Percentiles rank a stretch among this genome's conserved stretches.
phyloP scores from a whole-genome alignment of 108 stramenopile genomes.

The Skeletonema grethae region DNA sequence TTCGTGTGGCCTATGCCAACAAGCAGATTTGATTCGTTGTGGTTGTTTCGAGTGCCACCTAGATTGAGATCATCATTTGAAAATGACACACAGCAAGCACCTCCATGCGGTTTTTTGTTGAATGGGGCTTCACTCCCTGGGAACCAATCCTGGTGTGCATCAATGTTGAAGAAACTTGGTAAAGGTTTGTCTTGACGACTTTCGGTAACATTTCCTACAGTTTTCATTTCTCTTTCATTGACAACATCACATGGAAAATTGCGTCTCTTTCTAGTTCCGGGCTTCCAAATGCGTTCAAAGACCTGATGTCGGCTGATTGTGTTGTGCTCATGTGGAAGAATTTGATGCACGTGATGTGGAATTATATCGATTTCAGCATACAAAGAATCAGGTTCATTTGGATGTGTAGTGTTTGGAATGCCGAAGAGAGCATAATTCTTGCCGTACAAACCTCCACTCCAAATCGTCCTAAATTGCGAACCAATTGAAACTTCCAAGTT shows the following conservation, averaged over 20 bases:
- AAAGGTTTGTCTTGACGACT: conserved; percentile 8
- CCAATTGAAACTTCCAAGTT: background rate
- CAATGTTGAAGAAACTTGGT: conserved; percentile 33
- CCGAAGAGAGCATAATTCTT: conserved; percentile 46
- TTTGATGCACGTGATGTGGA: conserved; percentile 38
- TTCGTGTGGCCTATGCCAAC: conserved; percentile 50
- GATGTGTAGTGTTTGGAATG: conserved; percentile 36
- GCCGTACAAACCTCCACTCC: conserved; percentile 31
- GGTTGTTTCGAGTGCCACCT: conserved; percentile 9
- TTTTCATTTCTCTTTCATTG: conserved; percentile 31
- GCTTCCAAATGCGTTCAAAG: conserved; percentile 44
- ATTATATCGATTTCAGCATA: conserved; percentile 38
- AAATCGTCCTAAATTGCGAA: conserved; percentile 35
- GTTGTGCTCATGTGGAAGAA: conserved; percentile 30
- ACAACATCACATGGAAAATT: conserved; percentile 26
- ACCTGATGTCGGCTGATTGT: conserved; percentile 8
- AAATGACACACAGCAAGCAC: conserved; percentile 45
- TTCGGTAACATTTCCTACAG: conserved; percentile 29
- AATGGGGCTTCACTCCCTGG: conserved; percentile 37
- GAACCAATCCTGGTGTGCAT: conserved; percentile 34
- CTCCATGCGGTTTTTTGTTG: conserved; percentile 40
- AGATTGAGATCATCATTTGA: conserved; percentile 24
- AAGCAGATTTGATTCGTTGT: conserved; percentile 22
- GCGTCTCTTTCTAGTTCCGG: conserved; percentile 21
- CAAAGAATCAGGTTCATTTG: conserved; percentile 17